Evolutionary conservation across 805 yeast genomes (phyloP).

Genomic region (Monosporozyma unispora): DNA sequence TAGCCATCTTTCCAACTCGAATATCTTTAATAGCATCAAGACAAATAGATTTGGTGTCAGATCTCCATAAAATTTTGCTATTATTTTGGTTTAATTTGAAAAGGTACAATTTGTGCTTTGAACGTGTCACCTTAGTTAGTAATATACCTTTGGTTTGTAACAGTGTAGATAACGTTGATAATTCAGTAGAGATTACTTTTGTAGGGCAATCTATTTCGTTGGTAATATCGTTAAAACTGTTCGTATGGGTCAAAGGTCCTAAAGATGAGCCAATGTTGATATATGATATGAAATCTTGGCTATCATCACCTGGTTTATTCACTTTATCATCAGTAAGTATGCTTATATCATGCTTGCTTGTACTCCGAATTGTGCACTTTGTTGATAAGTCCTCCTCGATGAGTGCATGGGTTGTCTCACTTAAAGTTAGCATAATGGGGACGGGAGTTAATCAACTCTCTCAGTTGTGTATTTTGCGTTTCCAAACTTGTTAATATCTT

Average conservation of each 20-base stretch:
- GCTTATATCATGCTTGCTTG: background rate
- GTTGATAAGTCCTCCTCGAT: background rate
- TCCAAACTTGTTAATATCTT: background rate
- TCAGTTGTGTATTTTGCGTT: background rate
- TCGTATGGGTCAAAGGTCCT: slow-evolving; percentile 23
- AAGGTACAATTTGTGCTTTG: slow-evolving; percentile 17
- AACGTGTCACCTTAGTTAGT: slow-evolving; percentile 25
- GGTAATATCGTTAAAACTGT: slow-evolving; percentile 12
- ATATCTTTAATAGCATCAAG: slow-evolving; percentile 29
- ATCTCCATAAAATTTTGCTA: slow-evolving; percentile 24
- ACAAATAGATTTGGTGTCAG: slow-evolving; percentile 21
- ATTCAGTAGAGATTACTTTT: slow-evolving; percentile 6
- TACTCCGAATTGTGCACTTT: background rate
- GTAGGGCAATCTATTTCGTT: slow-evolving; percentile 6
- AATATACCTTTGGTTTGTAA: slow-evolving; percentile 16
- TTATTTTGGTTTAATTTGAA: slow-evolving; percentile 17
- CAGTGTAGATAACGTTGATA: slow-evolving; percentile 7
- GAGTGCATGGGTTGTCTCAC: background rate
- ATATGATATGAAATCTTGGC: background rate
- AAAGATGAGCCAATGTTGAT: background rate
- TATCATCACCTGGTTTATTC: background rate
- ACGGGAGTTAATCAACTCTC: background rate
- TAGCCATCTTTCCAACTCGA: slow-evolving; percentile 57
- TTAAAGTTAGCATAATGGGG: background rate
- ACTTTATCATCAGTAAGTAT: background rate